Base-by-base conservation (phyloP, 306 rosid genomes). In the Pachyrhizus erosus region DNA sequence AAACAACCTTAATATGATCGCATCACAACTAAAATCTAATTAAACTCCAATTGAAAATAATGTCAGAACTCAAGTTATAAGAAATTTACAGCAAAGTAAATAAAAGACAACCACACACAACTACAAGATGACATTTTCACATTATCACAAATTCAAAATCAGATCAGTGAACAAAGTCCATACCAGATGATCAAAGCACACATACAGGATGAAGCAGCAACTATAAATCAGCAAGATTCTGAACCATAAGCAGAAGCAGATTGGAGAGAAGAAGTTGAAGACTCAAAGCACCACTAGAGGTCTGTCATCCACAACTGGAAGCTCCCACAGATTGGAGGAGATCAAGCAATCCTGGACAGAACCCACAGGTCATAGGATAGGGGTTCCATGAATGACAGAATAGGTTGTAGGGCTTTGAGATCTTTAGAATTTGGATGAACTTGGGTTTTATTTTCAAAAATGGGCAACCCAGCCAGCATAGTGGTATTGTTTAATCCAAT, bases 371-470 rank as follows among this genome's bases (percentile, higher is more conserved):
- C 15, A 40, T 40, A 20, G 11, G 18, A 61, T 2, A 24, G 33
- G 14, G n/a, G n/a, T 58, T 31, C 66, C 34, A 12, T 58, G 62
- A 12, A 55, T 21, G 66, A 58, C 68, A 26, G 20, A 61, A 27
- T n/a, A 26, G 42, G 24, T 64, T 33, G 23, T 57, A 23, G 54
- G 14, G 52, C 46, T 57, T 14, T 58, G 54, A 31, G 23, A 7
- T 48, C 75, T 12, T 12, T 15, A 23, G 39, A 42, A 10, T 43
- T 69, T 46, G 8, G 40, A 43, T 9, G 29, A 34, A 21, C 67
- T 54, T 54, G 8, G 34, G 68, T 14, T 74, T 20, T 34, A 73
- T 54, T 48, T 4, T 76, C 40, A 26, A 61, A 76, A 60, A 76
- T 43, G 71, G 14, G 26, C 20, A 75, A 42, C 27, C 23, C 17